Evolutionary conservation across 768 basidiomycete species (phyloP).

Genomic region (Panus rudis): DNA sequence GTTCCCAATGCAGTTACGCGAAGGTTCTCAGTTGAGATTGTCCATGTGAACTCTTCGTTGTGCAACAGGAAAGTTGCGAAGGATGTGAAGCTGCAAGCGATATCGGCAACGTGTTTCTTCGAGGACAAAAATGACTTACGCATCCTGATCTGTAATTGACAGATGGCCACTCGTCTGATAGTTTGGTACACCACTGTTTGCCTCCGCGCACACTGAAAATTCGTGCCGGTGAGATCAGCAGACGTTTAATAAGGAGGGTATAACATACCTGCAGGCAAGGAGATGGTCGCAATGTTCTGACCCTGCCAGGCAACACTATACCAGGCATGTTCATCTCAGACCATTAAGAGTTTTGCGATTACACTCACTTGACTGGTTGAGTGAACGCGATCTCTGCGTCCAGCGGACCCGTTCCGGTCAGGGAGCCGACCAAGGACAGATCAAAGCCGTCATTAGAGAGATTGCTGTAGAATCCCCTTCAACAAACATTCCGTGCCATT

Average conservation of each 20-base stretch:
- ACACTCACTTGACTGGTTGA: slow-evolving; percentile 49
- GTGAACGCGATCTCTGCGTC: slow-evolving; percentile 63
- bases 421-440: slow-evolving; percentile 48
- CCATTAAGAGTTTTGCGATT: not conserved
- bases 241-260: too few relatives aligned
- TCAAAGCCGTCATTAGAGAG: slow-evolving; percentile 54
- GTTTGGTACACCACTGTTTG: slow-evolving; percentile 59
- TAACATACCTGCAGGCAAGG: slow-evolving; percentile 47
- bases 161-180: slow-evolving; percentile 46
- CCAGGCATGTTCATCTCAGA: too few relatives aligned
- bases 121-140: slow-evolving; percentile 27
- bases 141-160: slow-evolving; percentile 45
- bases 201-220: slow-evolving; percentile 60
- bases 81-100: slow-evolving; percentile 42
- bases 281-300: slow-evolving; percentile 53
- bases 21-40: slow-evolving; percentile 57
- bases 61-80: slow-evolving; percentile 64
- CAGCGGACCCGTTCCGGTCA: slow-evolving; percentile 59
- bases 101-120: not conserved
- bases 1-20: slow-evolving; percentile 61
- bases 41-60: slow-evolving; percentile 60
- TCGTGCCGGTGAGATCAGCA: not conserved
- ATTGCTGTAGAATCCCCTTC: slow-evolving; percentile 22
- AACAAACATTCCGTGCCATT: not conserved
- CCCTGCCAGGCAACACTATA: slow-evolving; percentile 58